A percentile compares a stretch with the other conserved stretches of the same genome.
Conservation (phyloP, 2,329 filamentous ascomycete genomes). For the Ceratocystis destructans region DNA sequence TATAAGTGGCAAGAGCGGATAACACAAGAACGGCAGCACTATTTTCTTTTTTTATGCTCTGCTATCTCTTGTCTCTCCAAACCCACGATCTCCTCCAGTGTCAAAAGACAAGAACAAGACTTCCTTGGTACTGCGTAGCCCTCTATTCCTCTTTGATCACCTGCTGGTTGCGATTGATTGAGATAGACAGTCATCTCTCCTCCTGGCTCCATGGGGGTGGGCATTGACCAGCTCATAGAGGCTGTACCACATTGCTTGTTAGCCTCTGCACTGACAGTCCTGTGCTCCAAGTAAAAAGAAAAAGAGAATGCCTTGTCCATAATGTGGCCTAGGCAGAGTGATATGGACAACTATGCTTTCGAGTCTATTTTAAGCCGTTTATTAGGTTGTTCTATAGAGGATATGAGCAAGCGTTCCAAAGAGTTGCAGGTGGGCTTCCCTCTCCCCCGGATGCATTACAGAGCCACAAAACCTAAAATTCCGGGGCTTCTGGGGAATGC, state of each 20-base stretch:
- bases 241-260: neutral
- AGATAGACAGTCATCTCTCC: neutral
- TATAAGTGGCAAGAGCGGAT: neutral
- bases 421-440: neutral
- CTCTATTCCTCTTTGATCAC: neutral
- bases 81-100: neutral
- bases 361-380: neutral
- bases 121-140: neutral
- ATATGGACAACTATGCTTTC: neutral
- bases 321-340: neutral
- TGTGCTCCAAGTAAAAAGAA: neutral
- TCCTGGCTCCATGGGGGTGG: neutral
- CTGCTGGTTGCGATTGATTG: neutral
- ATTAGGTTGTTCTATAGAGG: neutral
- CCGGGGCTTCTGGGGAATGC: neutral
- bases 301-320: neutral
- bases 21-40: neutral
- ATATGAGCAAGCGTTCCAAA: neutral
- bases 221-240: neutral
- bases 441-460: neutral
- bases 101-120: neutral
- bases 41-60: neutral
- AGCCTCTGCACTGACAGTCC: constrained; percentile 1
- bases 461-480: neutral
- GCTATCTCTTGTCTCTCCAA: neutral